Percentiles rank a stretch among this genome's conserved stretches.
Evolutionary conservation across 495 filamentous ascomycete species (phyloP).

Genomic region (Xylaria telfairii): DNA sequence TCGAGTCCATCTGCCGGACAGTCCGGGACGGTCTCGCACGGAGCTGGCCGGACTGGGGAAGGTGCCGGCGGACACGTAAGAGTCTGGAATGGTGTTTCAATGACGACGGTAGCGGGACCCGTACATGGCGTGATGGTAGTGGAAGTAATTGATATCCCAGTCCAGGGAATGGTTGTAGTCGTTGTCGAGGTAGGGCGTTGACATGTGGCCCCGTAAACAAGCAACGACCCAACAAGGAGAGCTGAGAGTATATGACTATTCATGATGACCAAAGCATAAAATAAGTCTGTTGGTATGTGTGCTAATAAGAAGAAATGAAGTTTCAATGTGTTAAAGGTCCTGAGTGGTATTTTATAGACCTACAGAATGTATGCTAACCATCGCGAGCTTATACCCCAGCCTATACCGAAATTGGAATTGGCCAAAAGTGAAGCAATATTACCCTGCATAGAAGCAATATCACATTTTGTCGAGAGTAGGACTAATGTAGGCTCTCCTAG

Average conservation of each 20-base stretch:
- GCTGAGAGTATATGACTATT: not conserved
- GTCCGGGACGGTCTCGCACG: not conserved
- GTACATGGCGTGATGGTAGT: constrained; percentile 8
- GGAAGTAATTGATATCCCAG: not conserved
- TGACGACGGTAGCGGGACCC: constrained; percentile 2
- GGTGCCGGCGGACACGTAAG: not conserved
- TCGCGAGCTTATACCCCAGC: not conserved
- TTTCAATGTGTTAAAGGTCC: not conserved
- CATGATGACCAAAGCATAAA: not conserved
- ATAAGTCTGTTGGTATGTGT: not conserved
- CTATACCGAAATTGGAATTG: not conserved
- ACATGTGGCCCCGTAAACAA: not conserved
- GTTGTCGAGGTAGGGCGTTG: not conserved
- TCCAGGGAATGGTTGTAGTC: not conserved
- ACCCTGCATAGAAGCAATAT: not conserved
- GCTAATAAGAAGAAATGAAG: no score
- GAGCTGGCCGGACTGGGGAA: not conserved
- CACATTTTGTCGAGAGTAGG: no score
- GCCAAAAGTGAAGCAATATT: not conserved
- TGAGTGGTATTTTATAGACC: not conserved
- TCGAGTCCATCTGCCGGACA: constrained; percentile 9
- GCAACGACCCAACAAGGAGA: not conserved
- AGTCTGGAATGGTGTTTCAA: constrained; percentile 1
- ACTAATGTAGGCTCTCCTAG: not conserved
- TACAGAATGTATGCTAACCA: not conserved